Conservation (phyloP, 345 rosid genomes). For the Gynandropsis gynandra region DNA sequence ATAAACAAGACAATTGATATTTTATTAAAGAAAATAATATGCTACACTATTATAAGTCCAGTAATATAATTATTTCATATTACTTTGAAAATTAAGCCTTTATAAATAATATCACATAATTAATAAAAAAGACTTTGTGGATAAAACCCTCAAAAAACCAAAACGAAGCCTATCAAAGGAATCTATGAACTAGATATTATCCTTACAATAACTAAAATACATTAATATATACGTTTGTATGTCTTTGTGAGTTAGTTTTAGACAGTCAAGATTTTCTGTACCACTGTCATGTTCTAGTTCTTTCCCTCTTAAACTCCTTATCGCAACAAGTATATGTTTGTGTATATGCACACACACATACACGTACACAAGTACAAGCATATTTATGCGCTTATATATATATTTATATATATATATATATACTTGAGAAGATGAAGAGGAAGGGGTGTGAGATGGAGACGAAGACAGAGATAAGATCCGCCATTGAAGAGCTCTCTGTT, state of each 20-base stretch:
- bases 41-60: too few species aligned
- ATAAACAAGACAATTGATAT: too few species aligned
- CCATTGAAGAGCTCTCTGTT: constrained; percentile 70
- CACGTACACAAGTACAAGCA: constrained; percentile 12
- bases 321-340: constrained; percentile 1
- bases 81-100: too few species aligned
- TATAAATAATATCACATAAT: too few species aligned
- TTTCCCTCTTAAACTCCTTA: too few species aligned
- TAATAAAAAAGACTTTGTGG: not conserved
- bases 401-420: too few species aligned
- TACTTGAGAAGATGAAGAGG: constrained; percentile 45
- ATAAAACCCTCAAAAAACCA: not conserved
- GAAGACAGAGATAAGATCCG: constrained; percentile 61
- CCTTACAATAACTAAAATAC: not conserved
- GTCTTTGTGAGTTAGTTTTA: not conserved
- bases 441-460: constrained; percentile 59
- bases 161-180: not conserved
- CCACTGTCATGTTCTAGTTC: too few species aligned
- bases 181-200: constrained; percentile 12
- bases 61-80: too few species aligned
- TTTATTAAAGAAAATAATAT: too few species aligned
- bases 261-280: constrained; percentile 3
- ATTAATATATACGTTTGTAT: not conserved
- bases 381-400: not conserved
- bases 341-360: constrained; percentile 9